phyloP scores from a whole-genome alignment of 1,284 basidiomycete genomes.

The Fomitopsis betulina region DNA sequence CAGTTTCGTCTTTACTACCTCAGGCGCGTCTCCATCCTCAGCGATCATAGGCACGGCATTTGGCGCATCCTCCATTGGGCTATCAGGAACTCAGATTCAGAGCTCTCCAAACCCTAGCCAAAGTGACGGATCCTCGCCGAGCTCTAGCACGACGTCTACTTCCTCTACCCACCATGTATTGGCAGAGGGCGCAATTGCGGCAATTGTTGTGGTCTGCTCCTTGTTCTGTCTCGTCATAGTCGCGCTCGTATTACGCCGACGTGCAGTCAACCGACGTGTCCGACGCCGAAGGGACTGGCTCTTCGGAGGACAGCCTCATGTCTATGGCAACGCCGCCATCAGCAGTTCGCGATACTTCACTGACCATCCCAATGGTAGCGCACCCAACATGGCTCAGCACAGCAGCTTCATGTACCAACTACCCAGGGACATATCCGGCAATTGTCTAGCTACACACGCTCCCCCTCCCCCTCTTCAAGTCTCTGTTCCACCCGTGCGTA shows the following conservation, averaged over 20 bases:
- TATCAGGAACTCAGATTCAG: neutral
- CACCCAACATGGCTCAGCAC: constrained; percentile 23
- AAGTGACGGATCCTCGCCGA: neutral
- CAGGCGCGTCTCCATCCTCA: neutral
- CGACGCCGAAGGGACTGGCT: constrained; percentile 22
- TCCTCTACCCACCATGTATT: constrained; percentile 4
- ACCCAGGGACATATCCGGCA: constrained; percentile 10
- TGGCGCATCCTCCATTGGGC: neutral
- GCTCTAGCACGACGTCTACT: neutral
- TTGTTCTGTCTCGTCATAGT: constrained; percentile 12
- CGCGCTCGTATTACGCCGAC: constrained; percentile 14
- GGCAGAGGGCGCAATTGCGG: constrained; percentile 13
- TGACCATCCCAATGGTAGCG: constrained; percentile 8
- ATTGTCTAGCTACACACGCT: constrained; percentile 5
- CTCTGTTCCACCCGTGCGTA: neutral
- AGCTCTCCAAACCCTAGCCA: neutral
- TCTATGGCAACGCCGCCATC: constrained; percentile 8
- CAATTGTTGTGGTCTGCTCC: constrained; percentile 10
- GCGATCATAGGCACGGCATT: neutral
- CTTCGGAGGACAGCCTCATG: constrained; percentile 8
- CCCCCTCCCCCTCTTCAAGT: constrained; percentile 8
- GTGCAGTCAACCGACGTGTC: constrained; percentile 16
- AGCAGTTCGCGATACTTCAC: constrained; percentile 19
- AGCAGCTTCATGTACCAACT: constrained; percentile 33
- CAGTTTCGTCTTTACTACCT: neutral